A percentile compares a stretch with the other conserved stretches of the same genome.
phyloP scores from a whole-genome alignment of 139 green algal species.

The Chlorella sp. region DNA sequence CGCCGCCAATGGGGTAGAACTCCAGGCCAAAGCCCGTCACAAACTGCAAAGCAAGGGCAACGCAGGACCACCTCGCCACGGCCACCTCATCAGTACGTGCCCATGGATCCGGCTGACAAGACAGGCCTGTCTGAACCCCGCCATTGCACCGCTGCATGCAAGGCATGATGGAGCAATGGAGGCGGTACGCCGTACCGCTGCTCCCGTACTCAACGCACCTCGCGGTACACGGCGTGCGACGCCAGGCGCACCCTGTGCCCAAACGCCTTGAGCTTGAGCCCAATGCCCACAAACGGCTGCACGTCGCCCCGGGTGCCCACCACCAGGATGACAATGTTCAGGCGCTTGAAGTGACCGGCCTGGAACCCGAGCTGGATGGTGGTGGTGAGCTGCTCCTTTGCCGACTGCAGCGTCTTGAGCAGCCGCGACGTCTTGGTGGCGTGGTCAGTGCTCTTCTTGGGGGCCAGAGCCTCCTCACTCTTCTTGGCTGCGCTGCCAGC shows the following conservation, averaged over 20 bases:
- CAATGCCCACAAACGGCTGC: constrained; percentile 72
- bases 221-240: constrained; percentile 40
- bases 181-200: too few relatives aligned
- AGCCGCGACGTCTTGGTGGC: constrained; percentile 3
- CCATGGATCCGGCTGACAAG: too few relatives aligned
- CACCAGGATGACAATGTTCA: constrained; percentile 43
- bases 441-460: not conserved
- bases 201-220: constrained; percentile 4
- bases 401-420: not conserved
- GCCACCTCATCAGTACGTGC: not conserved
- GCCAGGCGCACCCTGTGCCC: constrained; percentile 55
- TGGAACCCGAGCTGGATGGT: constrained; percentile 8
- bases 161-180: too few relatives aligned
- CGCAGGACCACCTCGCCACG: not conserved
- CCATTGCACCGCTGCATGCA: too few relatives aligned
- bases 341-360: constrained; percentile 8
- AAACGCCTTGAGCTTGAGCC: constrained; percentile 39
- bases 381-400: not conserved
- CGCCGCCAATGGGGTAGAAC: constrained; percentile 70
- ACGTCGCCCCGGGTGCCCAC: constrained; percentile 71
- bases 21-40: constrained; percentile 50
- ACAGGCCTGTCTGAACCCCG: too few relatives aligned
- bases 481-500: not conserved
- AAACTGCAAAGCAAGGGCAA: constrained; percentile 41
- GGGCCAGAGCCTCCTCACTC: not conserved